Evolutionary conservation across 768 basidiomycete genomes (phyloP).

Genomic region (Rhodotorula kratochvilovae): DNA sequence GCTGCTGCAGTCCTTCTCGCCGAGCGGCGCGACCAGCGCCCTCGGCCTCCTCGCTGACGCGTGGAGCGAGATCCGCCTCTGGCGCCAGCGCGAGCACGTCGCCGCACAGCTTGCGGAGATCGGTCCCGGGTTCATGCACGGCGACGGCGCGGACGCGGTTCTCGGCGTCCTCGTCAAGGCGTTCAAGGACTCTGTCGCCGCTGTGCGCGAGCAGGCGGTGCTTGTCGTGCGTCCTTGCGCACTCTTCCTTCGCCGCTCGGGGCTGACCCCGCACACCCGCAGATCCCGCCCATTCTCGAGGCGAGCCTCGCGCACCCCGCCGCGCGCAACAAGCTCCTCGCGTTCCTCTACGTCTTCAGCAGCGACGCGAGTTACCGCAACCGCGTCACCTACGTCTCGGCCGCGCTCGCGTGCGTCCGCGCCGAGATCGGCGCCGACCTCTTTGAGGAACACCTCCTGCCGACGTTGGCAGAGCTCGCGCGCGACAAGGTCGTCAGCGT

Average conservation of each 20-base stretch:
- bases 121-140: slow-evolving; percentile 48
- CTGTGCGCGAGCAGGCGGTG: slow-evolving; percentile 74
- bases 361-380: slow-evolving; percentile 29
- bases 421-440: slow-evolving; percentile 51
- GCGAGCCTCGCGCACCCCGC: slow-evolving; percentile 39
- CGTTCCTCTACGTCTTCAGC: slow-evolving; percentile 23
- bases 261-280: background rate
- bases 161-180: slow-evolving; percentile 61
- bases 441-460: slow-evolving; percentile 53
- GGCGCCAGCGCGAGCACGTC: slow-evolving; percentile 75
- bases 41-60: slow-evolving; percentile 51
- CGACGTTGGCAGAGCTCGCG: slow-evolving; percentile 57
- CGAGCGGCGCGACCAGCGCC: slow-evolving; percentile 52
- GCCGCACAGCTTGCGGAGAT: slow-evolving; percentile 59
- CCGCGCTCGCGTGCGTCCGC: slow-evolving; percentile 61
- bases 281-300: slow-evolving; percentile 36
- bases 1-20: slow-evolving; percentile 58
- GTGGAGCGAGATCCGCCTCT: slow-evolving; percentile 63
- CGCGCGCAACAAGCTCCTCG: slow-evolving; percentile 35
- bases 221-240: slow-evolving; percentile 55
- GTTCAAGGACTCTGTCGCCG: slow-evolving; percentile 72
- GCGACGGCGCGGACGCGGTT: slow-evolving; percentile 51
- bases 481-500: slow-evolving; percentile 74
- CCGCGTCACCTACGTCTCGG: slow-evolving; percentile 63
- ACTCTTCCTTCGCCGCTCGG: slow-evolving; percentile 11